phyloP scores from a whole-genome alignment of 1,284 basidiomycete genomes.

The Malassezia sympodialis region DNA sequence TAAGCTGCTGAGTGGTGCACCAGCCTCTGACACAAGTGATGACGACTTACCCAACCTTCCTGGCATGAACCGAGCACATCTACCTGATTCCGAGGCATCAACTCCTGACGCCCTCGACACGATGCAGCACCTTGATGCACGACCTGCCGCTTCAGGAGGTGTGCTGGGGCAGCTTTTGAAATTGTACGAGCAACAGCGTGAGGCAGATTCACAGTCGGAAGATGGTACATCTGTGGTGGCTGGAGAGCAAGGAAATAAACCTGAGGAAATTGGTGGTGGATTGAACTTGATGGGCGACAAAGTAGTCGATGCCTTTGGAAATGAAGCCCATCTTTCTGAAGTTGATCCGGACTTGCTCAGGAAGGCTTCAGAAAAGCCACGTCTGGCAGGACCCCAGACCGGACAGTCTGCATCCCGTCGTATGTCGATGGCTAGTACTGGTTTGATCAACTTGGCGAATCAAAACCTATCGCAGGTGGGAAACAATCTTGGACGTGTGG shows the following conservation, averaged over 20 bases:
- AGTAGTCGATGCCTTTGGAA: constrained; percentile 7
- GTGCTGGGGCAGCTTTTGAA: constrained; percentile 44
- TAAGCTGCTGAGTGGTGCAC: constrained; percentile 21
- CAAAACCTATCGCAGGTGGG: not conserved
- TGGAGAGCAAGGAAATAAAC: not conserved
- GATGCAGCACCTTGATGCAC: constrained; percentile 33
- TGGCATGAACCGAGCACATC: constrained; percentile 30
- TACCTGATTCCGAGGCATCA: constrained; percentile 30
- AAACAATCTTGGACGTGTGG: not conserved
- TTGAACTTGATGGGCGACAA: not conserved
- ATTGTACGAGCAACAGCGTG: constrained; percentile 32
- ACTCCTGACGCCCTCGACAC: constrained; percentile 42
- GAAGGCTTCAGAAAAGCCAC: not conserved
- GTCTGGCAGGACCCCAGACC: not conserved
- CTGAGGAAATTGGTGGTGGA: constrained; percentile 2
- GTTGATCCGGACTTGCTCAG: constrained; percentile 2
- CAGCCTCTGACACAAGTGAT: constrained; percentile 8
- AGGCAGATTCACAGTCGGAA: not conserved
- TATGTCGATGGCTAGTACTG: not conserved
- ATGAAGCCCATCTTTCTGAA: not conserved
- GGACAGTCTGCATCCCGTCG: not conserved
- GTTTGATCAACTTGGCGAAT: constrained; percentile 7
- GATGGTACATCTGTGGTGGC: not conserved
- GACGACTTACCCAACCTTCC: constrained; percentile 20
- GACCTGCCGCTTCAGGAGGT: constrained; percentile 32